Conservation (phyloP, 1,284 basidiomycete genomes). For the Ceratobasidium sp. region DNA sequence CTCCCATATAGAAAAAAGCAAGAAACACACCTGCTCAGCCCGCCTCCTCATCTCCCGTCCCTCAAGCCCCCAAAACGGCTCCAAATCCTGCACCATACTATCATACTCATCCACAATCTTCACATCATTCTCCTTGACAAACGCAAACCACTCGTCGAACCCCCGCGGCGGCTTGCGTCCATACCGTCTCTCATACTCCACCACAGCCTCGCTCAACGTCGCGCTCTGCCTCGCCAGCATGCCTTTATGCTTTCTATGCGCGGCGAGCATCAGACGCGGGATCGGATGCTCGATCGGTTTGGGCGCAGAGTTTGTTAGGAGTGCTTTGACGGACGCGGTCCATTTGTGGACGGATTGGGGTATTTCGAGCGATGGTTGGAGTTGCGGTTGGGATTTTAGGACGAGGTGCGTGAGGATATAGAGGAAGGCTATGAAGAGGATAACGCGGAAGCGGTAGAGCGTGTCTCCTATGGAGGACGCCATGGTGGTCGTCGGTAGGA, state of each 20-base stretch:
- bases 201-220: conserved; percentile 79
- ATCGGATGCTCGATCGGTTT: conserved; percentile 74
- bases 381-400: conserved; percentile 35
- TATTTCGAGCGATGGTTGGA: conserved; percentile 20
- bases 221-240: conserved; percentile 81
- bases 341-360: conserved; percentile 37
- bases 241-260: conserved; percentile 74
- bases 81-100: conserved; percentile 81
- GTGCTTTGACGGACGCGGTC: conserved; percentile 32
- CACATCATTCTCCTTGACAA: conserved; percentile 79
- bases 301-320: conserved; percentile 13
- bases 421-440: conserved; percentile 6
- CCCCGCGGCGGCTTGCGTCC: conserved; percentile 85
- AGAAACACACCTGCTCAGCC: conserved; percentile 71
- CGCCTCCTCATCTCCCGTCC: conserved; percentile 80
- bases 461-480: conserved; percentile 29
- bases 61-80: conserved; percentile 82
- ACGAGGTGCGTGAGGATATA: conserved; percentile 23
- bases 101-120: conserved; percentile 94
- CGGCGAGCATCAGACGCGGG: conserved; percentile 83
- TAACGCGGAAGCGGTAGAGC: conserved; percentile 26
- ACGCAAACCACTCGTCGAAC: conserved; percentile 91
- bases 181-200: conserved; percentile 85
- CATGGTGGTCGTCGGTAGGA: conserved; percentile 1
- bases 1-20: conserved; percentile 52